Evolutionary conservation across 257 asterid genomes (phyloP), one percentile per base, ranked within the genome.

Genomic region (Lithospermum erythrorhizon): DNA sequence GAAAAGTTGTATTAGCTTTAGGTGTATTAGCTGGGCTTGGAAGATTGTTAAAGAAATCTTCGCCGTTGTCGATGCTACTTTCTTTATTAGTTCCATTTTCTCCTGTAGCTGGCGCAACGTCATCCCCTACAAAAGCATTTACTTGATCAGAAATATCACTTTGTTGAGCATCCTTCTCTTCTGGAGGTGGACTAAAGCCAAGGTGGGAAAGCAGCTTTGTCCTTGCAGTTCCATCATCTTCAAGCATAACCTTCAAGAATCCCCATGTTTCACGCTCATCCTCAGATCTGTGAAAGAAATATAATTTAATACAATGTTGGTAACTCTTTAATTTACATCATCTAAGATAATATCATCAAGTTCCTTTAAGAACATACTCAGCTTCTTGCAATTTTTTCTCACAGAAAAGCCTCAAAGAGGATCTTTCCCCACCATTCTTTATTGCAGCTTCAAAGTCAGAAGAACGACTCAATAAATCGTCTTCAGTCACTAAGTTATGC

Each of bases 21-120:
- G 98, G 96, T 32, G 95, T 88, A 55, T 87, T 95, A 53, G 82
- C 87, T 79, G 98, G 98, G 70, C 95, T 91, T 3, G 97, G 85
- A 57, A 88, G 94, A 77, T 86, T 91, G 81, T 91, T 82, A 63
- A 91, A 91, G 80, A 91, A 91, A 68, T 88, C 95, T 78, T 88
- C 93, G 59, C 95, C 98, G 61, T 79, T 91, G 73, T 91, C 98
- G 23, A 76, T 60, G 30, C 74, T 73, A 57, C 89, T 57, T 61
- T 76, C 90, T 70, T 72, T 73, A 58, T 73, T 68, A 56, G 72
- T 84, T 6, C 78, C 70, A 63, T 29, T 57, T 69, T 71, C 87
- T 67, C 80, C 88, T 72, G 71, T 76, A 71, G 61, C 67, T 41
- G 77, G 45, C 48, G 61, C 68, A 72, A 76, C 69, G 65, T 75